Evolutionary conservation across 305 asterid species (phyloP).

Genomic region (Caryopteris hybrid): DNA sequence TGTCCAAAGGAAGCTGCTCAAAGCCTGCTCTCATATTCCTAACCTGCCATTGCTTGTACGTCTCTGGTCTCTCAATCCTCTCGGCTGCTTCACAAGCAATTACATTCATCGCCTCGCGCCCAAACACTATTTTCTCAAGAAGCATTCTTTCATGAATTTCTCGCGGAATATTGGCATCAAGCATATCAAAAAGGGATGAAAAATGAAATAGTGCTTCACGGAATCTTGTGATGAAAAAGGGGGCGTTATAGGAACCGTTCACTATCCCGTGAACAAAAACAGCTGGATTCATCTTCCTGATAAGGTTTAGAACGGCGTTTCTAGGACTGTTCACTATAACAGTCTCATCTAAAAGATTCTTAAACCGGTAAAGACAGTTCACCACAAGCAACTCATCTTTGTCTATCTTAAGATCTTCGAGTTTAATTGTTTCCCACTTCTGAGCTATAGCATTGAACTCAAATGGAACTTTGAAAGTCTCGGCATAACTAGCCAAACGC

Average conservation of each 20-base stretch:
- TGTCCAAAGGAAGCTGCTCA: constrained; percentile 59
- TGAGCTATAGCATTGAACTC: constrained; percentile 83
- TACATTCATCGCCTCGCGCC: constrained; percentile 78
- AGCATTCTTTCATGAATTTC: constrained; percentile 65
- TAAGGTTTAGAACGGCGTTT: constrained; percentile 54
- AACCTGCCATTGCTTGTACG: constrained; percentile 88
- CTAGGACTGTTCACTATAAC: constrained; percentile 78
- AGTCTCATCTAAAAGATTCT: constrained; percentile 77
- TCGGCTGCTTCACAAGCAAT: constrained; percentile 86
- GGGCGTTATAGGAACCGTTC: constrained; percentile 80
- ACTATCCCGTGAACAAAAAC: constrained; percentile 55
- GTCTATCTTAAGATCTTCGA: constrained; percentile 60
- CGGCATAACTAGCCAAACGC: constrained; percentile 69
- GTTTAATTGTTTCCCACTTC: constrained; percentile 78
- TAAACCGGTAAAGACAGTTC: constrained; percentile 49
- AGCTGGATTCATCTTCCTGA: constrained; percentile 57
- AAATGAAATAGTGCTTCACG: constrained; percentile 81
- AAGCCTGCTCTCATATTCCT: constrained; percentile 68
- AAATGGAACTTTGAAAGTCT: constrained; percentile 67
- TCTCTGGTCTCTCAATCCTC: constrained; percentile 89
- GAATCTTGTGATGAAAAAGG: constrained; percentile 78
- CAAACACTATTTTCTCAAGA: constrained; percentile 55
- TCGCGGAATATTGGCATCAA: constrained; percentile 68
- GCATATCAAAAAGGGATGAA: constrained; percentile 72
- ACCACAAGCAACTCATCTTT: constrained; percentile 66